Conservation (phyloP, 1,139 yeast species). For the Waltiozyma sp. region DNA sequence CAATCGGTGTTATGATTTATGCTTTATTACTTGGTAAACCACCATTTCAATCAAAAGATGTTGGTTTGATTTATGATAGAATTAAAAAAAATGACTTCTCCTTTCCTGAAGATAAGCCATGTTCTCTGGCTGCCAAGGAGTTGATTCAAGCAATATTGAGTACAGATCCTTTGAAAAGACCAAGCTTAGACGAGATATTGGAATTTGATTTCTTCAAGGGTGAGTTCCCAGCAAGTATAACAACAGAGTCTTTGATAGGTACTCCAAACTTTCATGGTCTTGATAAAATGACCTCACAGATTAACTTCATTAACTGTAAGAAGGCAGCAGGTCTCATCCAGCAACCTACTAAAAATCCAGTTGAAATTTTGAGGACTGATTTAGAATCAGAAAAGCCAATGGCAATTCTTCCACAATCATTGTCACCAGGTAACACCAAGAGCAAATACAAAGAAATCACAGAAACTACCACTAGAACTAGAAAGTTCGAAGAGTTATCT, state of each 20-base stretch:
- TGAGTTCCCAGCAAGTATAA: conserved; percentile 67
- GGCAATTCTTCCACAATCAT: conserved; percentile 71
- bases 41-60: conserved; percentile 95
- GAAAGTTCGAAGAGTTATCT: conserved; percentile 15
- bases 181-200: conserved; percentile 67
- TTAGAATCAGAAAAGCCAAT: conserved; percentile 60
- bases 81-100: conserved; percentile 73
- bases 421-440: conserved; percentile 88
- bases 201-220: conserved; percentile 81
- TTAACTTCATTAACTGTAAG: conserved; percentile 61
- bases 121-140: conserved; percentile 60
- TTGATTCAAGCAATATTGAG: conserved; percentile 65
- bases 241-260: conserved; percentile 50
- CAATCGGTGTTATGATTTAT: conserved; percentile 90
- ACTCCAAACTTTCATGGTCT: conserved; percentile 40
- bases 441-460: conserved; percentile 65
- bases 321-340: conserved; percentile 50
- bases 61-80: conserved; percentile 84
- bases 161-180: conserved; percentile 74
- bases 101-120: conserved; percentile 66
- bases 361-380: conserved; percentile 60
- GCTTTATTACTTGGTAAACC: conserved; percentile 89
- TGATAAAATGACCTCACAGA: conserved; percentile 46
- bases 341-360: conserved; percentile 45
- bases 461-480: conserved; percentile 16